These are phyloP conservation scores for Fusarium proliferatum DNA, from an alignment of 2,329 filamentous ascomycete genomes.

Conservation along the genomic window DNA sequence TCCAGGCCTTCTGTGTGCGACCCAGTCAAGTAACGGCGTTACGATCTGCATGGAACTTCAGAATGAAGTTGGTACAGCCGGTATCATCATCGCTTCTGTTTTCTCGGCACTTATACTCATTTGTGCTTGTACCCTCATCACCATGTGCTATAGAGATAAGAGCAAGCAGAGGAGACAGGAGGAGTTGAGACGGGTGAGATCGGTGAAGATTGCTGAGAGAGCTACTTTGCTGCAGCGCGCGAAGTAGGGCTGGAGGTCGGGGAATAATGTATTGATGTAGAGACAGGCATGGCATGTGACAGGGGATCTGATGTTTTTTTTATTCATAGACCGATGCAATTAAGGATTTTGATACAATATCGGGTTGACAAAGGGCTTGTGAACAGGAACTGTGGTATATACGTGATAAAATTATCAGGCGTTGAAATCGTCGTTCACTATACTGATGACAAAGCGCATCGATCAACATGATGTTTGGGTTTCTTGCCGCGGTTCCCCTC, in stretches of 20 bases:
- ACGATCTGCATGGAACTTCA: background rate
- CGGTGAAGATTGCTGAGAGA: background rate
- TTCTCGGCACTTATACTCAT: background rate
- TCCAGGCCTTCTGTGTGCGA: background rate
- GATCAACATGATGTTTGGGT: background rate
- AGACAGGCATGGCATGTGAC: no score
- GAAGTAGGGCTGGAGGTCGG: accelerated
- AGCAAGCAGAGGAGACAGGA: background rate
- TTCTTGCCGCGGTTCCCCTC: slow-evolving; percentile 13
- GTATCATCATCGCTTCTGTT: background rate
- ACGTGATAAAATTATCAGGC: no score
- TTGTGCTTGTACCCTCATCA: background rate
- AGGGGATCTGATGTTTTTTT: no score
- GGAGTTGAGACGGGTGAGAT: background rate
- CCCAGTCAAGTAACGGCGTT: background rate
- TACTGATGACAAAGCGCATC: background rate
- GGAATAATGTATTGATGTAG: accelerated
- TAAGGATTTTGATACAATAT: accelerated
- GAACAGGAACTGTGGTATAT: accelerated
- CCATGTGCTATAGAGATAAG: background rate
- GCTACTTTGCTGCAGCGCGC: background rate
- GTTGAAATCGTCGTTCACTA: accelerated
- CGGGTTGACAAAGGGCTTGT: accelerated
- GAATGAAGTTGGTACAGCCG: background rate
- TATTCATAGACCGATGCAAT: accelerated